A percentile compares a stretch with the other conserved stretches of the same genome.
Conservation (phyloP, 441 rosid species). For the Adansonia grandidieri region DNA sequence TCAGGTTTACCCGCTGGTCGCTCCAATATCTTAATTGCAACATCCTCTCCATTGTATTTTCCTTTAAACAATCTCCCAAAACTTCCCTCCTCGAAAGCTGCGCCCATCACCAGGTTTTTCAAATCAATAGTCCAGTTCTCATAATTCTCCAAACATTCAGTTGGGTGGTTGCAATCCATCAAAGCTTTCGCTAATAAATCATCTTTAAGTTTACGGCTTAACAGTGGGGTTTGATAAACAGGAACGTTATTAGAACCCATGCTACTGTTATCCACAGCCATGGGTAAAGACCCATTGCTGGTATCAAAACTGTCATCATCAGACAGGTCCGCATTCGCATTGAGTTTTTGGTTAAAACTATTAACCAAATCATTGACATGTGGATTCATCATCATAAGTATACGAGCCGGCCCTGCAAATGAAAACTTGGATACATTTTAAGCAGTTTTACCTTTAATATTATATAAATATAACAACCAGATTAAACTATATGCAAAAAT, state of each 20-base stretch:
- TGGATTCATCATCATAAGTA: no score
- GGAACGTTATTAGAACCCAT: background rate
- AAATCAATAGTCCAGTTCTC: background rate
- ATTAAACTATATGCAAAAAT: no score
- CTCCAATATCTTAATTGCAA: conserved; percentile 2
- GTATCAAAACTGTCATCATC: background rate
- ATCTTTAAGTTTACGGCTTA: background rate
- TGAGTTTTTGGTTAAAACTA: background rate
- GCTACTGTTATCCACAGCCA: background rate
- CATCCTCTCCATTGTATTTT: background rate
- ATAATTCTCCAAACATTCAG: background rate
- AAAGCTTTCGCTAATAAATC: background rate
- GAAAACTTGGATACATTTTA: no score
- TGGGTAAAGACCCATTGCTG: background rate
- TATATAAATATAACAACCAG: no score
- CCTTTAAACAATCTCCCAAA: background rate
- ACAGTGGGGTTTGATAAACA: no score
- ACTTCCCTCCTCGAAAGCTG: background rate
- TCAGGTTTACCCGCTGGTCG: background rate
- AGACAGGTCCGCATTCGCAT: background rate
- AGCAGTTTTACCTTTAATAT: no score
- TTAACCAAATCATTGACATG: background rate
- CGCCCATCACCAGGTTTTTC: background rate
- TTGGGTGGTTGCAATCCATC: background rate
- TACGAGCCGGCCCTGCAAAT: no score